Conservation (phyloP, 2,329 filamentous ascomycete species). For the Neofusicoccum kwambonambiense region DNA sequence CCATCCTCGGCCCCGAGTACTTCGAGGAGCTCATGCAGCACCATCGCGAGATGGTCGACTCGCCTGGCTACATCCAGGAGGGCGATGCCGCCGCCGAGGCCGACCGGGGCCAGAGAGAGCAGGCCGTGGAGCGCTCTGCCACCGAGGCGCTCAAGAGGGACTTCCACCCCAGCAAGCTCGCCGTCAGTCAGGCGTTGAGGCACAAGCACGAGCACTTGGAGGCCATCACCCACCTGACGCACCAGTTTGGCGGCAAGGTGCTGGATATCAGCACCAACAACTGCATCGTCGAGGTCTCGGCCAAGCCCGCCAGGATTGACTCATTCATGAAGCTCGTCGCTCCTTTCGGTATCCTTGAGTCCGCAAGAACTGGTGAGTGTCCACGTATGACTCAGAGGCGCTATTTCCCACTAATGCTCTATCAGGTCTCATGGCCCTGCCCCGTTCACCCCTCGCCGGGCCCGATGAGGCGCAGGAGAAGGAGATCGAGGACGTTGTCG, state of each 20-base stretch:
- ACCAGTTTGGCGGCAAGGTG: slow-evolving; percentile 97
- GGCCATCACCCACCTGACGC: slow-evolving; percentile 92
- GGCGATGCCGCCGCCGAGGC: slow-evolving; percentile 24
- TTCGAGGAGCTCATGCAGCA: slow-evolving; percentile 96
- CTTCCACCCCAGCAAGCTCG: slow-evolving; percentile 87
- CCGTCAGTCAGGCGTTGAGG: slow-evolving; percentile 81
- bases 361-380: slow-evolving; percentile 72
- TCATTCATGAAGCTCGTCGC: slow-evolving; percentile 95
- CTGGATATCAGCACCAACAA: slow-evolving; percentile 97
- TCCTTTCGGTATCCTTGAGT: slow-evolving; percentile 95
- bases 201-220: slow-evolving; percentile 98
- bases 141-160: slow-evolving; percentile 53
- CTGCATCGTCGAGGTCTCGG: slow-evolving; percentile 95
- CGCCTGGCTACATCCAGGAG: slow-evolving; percentile 36
- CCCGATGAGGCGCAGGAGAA: slow-evolving; percentile 72
- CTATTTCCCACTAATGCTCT: slow-evolving; percentile 21
- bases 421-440: slow-evolving; percentile 84
- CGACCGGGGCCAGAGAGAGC: slow-evolving; percentile 25
- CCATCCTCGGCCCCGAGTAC: slow-evolving; percentile 94
- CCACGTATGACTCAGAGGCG: neutral
- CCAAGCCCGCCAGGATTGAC: slow-evolving; percentile 90
- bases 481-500: slow-evolving; percentile 92
- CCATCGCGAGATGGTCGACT: slow-evolving; percentile 81
- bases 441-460: slow-evolving; percentile 82
- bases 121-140: slow-evolving; percentile 35